Percentiles rank a stretch among this genome's conserved stretches.
Conservation (phyloP, 1,284 basidiomycete species). For the Takashimella tepidaria region DNA sequence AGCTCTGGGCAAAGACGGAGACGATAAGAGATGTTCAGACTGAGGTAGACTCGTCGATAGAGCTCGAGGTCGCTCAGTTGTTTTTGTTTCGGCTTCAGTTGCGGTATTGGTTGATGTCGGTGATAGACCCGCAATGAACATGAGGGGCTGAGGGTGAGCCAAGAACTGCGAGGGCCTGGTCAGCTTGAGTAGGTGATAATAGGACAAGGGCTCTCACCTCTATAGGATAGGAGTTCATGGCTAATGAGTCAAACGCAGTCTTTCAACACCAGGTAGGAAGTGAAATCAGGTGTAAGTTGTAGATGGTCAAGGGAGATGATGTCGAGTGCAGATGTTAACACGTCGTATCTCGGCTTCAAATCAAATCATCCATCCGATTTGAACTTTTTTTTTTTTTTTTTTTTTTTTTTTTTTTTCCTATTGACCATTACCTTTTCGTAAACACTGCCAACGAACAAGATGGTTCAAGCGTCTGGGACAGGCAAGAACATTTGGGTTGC, state of each 20-base stretch:
- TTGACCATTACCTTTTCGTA: too few species aligned
- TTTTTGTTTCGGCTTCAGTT: not conserved
- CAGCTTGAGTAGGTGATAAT: conserved; percentile 5
- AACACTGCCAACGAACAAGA: too few species aligned
- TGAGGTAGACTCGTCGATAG: not conserved
- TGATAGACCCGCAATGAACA: conserved; percentile 81
- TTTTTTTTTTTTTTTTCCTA: too few species aligned
- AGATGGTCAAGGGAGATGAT: too few species aligned
- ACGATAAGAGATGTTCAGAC: not conserved
- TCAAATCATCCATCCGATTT: too few species aligned
- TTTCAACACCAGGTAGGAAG: too few species aligned
- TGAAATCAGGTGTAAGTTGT: too few species aligned
- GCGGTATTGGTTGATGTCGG: not conserved
- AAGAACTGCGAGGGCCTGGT: conserved; percentile 50
- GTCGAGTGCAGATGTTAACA: too few species aligned
- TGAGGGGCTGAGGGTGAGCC: conserved; percentile 76
- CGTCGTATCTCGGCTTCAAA: too few species aligned
- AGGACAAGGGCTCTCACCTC: conserved; percentile 53
- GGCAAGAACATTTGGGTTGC: conserved; percentile 84
- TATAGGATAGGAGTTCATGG: conserved; percentile 83
- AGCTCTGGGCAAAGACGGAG: not conserved
- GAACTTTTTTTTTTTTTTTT: too few species aligned
- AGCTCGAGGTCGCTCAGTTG: not conserved
- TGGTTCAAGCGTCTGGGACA: conserved; percentile 30
- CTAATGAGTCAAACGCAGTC: too few species aligned